A percentile compares a stretch with the other conserved stretches of the same genome.
Conservation (phyloP, 1,284 basidiomycete species). For the Polyporus tsugae region DNA sequence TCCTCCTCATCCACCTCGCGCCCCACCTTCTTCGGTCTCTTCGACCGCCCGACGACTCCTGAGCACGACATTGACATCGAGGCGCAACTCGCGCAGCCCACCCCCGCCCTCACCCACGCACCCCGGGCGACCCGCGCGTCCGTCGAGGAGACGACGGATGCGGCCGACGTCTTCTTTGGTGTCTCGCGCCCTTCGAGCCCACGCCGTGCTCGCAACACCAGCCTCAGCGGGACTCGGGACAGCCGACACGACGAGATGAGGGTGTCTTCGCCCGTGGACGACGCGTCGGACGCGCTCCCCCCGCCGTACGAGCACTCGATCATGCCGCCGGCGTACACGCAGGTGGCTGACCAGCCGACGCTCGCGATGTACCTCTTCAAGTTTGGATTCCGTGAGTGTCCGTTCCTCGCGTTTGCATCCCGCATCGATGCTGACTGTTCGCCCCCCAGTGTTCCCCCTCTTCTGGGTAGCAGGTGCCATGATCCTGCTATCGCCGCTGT, state of each 20-base stretch:
- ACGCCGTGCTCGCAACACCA: constrained; percentile 18
- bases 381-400: constrained; percentile 42
- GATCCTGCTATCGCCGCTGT: constrained; percentile 49
- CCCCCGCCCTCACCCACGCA: constrained; percentile 20
- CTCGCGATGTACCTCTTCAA: constrained; percentile 46
- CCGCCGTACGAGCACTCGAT: constrained; percentile 38
- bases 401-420: no score
- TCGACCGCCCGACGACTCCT: constrained; percentile 26
- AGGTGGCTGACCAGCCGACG: constrained; percentile 40
- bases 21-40: constrained; percentile 30
- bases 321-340: constrained; percentile 38
- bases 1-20: constrained; percentile 18
- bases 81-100: constrained; percentile 17
- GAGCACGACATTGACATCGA: constrained; percentile 20
- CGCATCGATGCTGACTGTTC: constrained; percentile 2
- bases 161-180: constrained; percentile 44
- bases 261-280: constrained; percentile 18
- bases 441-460: constrained; percentile 49
- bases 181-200: constrained; percentile 27
- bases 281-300: constrained; percentile 26
- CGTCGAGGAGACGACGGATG: constrained; percentile 31
- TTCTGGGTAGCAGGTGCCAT: constrained; percentile 52
- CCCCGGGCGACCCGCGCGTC: constrained; percentile 23
- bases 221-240: constrained; percentile 36
- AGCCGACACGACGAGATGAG: constrained; percentile 39